Percentiles rank a stretch among this genome's conserved stretches.
Conservation (phyloP, 2,329 filamentous ascomycete species). For the Stagonosporopsis cucurbitacearum region DNA sequence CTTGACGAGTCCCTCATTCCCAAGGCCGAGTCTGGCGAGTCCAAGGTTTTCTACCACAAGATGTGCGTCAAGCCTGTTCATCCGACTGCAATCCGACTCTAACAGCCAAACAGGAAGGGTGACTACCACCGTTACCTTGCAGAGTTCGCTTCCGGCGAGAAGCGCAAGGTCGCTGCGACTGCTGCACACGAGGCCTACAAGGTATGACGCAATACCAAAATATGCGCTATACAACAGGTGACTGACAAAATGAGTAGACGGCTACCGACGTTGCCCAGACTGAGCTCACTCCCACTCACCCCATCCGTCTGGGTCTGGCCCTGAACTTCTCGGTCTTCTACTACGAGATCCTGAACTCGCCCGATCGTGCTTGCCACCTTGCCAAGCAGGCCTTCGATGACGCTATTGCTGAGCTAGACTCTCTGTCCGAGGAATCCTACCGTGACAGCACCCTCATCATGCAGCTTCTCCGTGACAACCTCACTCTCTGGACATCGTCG, state of each 20-base stretch:
- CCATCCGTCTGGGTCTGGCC: constrained; percentile 95
- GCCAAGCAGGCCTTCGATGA: constrained; percentile 99
- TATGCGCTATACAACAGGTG: constrained; percentile 21
- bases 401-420: constrained; percentile 98
- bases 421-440: constrained; percentile 96
- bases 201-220: constrained; percentile 63
- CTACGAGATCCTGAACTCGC: constrained; percentile 99
- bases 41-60: constrained; percentile 99
- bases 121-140: constrained; percentile 96
- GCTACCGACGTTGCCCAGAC: constrained; percentile 98
- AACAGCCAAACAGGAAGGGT: constrained; percentile 74
- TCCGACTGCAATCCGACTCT: constrained; percentile 19
- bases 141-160: constrained; percentile 91
- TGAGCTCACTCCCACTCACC: constrained; percentile 95
- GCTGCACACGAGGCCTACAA: constrained; percentile 96
- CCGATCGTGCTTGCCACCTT: constrained; percentile 95
- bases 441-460: constrained; percentile 99
- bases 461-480: constrained; percentile 97
- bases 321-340: constrained; percentile 99
- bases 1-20: constrained; percentile 92
- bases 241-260: constrained; percentile 64
- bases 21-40: constrained; percentile 95
- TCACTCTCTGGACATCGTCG: constrained; percentile 96
- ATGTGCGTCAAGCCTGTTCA: constrained; percentile 69
- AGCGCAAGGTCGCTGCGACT: constrained; percentile 86